Base-by-base conservation (phyloP, 2,329 filamentous ascomycete genomes). In the Pyricularia grisea region DNA sequence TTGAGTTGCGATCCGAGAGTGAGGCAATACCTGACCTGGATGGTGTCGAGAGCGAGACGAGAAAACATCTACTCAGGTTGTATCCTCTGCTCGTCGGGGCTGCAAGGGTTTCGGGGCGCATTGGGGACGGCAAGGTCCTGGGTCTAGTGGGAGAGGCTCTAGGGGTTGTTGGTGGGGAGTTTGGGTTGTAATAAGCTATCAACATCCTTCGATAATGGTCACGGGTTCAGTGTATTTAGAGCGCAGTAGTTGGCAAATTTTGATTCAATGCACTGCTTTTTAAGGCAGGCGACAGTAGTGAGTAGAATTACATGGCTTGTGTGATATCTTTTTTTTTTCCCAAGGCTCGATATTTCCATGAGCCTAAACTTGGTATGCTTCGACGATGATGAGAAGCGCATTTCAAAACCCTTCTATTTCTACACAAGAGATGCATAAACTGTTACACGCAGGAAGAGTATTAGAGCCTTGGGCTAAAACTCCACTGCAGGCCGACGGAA, bases 61-160 rank as follows among this genome's bases (percentile, higher is more conserved):
- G 88, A 75, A 93, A 91, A 76, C 94, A 98, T 79, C 80, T 98
- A 36, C 83, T 92, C 72, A 85, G 90, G 75, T 78, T 99, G 71
- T 97, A 96, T 77, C 92, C 93, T 9, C 81, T 98, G 67, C 77
- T 96, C 67, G 85, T 90, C 23, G 84, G 85, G 72, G 90, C 89
- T 2, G 80, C 88, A 3, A 81, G 83, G 71, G 85, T 85, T 67
- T 87, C 88, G 31, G 85, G 82, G 0, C 79, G 80, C 7, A 78
- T 82, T 7, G 87, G 87, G 3, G 90, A 93, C 75, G 84, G 83
- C 58, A 84, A 87, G 74, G 83, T 92, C 6, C 76, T 87, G 71
- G 79, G 79, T 58, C 79, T 89, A 71, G 77, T 92, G 11, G 82
- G 84, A 11, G 84, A 84, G 74, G 87, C 88, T 14, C 77, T 93